Evolutionary conservation across 163 green algal genomes (phyloP).

Genomic region (Chlorella variabilis): DNA sequence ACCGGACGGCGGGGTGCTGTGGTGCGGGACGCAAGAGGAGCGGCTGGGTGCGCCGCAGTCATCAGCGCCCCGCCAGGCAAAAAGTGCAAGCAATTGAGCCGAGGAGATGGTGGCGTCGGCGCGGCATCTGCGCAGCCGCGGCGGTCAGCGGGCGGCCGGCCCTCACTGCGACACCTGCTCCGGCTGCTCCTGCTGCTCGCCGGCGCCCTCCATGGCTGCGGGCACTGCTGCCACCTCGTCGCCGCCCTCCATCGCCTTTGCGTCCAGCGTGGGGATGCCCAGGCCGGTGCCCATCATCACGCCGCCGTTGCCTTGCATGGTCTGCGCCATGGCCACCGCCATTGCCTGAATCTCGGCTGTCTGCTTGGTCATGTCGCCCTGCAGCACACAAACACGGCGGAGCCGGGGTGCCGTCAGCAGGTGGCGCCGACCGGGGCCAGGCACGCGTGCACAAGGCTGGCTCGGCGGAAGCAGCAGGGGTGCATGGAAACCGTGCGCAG

Average conservation of each 20-base stretch:
- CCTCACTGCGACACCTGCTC: background rate
- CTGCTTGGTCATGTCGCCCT: constrained; percentile 16
- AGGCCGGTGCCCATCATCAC: constrained; percentile 27
- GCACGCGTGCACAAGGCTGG: background rate
- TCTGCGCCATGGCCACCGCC: constrained; percentile 26
- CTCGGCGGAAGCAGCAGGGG: background rate
- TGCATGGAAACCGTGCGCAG: background rate
- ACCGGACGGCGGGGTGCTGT: no score
- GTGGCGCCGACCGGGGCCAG: background rate
- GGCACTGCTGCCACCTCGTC: background rate
- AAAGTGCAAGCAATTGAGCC: background rate
- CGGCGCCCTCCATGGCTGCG: background rate
- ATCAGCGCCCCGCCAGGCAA: background rate
- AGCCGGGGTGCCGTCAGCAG: no score
- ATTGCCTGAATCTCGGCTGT: background rate
- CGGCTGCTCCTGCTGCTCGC: background rate
- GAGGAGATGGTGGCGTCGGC: background rate
- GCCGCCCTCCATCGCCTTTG: constrained; percentile 13
- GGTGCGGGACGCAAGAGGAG: background rate
- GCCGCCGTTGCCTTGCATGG: constrained; percentile 23
- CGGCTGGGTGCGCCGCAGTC: no score
- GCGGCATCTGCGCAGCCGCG: background rate
- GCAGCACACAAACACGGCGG: no score
- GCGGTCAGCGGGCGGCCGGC: no score
- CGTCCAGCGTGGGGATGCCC: constrained; percentile 23